Conservation (phyloP, 2,329 filamentous ascomycete genomes). For the Endothia cerciana region DNA sequence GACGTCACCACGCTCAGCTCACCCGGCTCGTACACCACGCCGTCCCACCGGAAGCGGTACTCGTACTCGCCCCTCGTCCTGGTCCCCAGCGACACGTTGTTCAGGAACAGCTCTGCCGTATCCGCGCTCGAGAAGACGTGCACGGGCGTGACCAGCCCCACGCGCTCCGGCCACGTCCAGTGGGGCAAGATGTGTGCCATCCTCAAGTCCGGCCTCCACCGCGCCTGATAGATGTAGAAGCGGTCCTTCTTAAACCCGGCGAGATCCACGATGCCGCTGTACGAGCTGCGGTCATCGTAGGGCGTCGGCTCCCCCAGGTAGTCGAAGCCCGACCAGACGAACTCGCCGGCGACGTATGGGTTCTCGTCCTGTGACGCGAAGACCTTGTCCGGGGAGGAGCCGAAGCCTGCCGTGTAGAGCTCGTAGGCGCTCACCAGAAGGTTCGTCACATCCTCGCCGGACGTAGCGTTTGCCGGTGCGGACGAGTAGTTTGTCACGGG, state of each 20-base stretch:
- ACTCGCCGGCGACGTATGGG: slow-evolving; percentile 57
- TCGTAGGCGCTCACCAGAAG: slow-evolving; percentile 54
- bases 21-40: slow-evolving; percentile 52
- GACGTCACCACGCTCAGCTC: slow-evolving; percentile 52
- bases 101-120: slow-evolving; percentile 59
- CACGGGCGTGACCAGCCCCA: slow-evolving; percentile 53
- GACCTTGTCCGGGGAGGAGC: slow-evolving; percentile 56
- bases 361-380: slow-evolving; percentile 52
- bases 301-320: slow-evolving; percentile 56
- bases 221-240: slow-evolving; percentile 58
- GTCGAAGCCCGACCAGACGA: slow-evolving; percentile 56
- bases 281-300: slow-evolving; percentile 55
- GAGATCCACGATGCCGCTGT: slow-evolving; percentile 61
- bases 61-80: slow-evolving; percentile 39
- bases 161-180: slow-evolving; percentile 57
- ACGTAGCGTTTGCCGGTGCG: slow-evolving; percentile 43
- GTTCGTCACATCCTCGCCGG: slow-evolving; percentile 43
- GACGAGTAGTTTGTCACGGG: slow-evolving; percentile 48
- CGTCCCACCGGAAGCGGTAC: slow-evolving; percentile 60
- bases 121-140: slow-evolving; percentile 57
- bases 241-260: slow-evolving; percentile 62
- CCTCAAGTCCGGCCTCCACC: slow-evolving; percentile 52
- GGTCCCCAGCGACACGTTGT: slow-evolving; percentile 50
- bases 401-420: slow-evolving; percentile 52
- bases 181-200: slow-evolving; percentile 60